phyloP scores from a whole-genome alignment of 257 asterid species.

The Solanum paucissectum region DNA sequence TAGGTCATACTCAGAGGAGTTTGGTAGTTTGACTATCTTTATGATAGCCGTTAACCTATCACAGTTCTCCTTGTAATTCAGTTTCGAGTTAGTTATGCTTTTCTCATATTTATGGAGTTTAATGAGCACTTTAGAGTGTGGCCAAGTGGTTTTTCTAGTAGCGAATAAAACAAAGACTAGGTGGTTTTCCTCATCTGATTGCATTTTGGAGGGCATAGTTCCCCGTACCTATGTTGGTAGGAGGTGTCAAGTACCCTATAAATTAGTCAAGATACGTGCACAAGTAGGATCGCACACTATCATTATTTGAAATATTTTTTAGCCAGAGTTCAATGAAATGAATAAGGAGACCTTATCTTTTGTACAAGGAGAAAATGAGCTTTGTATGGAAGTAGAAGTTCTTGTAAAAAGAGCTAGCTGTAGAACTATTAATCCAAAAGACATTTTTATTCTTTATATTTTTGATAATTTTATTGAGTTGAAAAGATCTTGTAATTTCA shows the following conservation, averaged over 20 bases:
- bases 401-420: background rate
- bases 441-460: background rate
- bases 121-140: background rate
- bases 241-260: background rate
- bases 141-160: background rate
- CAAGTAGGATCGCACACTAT: background rate
- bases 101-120: background rate
- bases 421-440: background rate
- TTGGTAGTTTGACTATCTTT: background rate
- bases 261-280: background rate
- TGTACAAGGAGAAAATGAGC: background rate
- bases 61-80: background rate
- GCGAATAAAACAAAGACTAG: background rate
- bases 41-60: background rate
- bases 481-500: background rate
- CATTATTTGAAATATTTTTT: background rate
- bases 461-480: background rate
- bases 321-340: background rate
- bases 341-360: background rate
- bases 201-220: background rate
- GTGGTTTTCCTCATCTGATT: background rate
- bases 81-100: background rate
- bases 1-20: background rate
- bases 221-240: background rate
- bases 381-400: background rate